Conservation (phyloP, 2,329 filamentous ascomycete genomes). For the Xylariaceae sp. region DNA sequence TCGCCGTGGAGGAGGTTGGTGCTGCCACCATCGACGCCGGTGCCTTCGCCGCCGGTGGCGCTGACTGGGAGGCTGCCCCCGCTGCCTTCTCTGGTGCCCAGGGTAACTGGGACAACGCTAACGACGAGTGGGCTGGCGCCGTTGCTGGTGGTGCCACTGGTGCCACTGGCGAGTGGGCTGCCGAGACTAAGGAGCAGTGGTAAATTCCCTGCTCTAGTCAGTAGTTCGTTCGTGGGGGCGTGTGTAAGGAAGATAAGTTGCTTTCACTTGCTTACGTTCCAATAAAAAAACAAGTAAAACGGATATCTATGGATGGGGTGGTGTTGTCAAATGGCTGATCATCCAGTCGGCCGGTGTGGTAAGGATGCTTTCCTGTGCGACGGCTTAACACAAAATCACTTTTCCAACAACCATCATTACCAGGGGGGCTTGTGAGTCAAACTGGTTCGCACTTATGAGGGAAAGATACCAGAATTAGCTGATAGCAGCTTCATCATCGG, state of each 20-base stretch:
- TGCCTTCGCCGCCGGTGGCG: slow-evolving; percentile 47
- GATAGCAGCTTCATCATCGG: slow-evolving; percentile 18
- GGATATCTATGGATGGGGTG: background rate
- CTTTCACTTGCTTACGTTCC: background rate
- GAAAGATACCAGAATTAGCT: slow-evolving; percentile 84
- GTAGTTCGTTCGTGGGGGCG: too few relatives aligned
- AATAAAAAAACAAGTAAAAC: background rate
- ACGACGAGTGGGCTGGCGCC: slow-evolving; percentile 55
- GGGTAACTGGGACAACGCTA: slow-evolving; percentile 50
- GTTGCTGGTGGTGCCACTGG: slow-evolving; percentile 58
- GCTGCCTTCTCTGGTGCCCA: slow-evolving; percentile 57
- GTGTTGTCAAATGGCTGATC: too few relatives aligned
- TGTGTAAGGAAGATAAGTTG: too few relatives aligned
- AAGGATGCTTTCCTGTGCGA: slow-evolving; percentile 6
- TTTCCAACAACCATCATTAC: too few relatives aligned
- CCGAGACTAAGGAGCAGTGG: slow-evolving; percentile 42
- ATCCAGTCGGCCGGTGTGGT: too few relatives aligned
- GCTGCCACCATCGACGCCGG: slow-evolving; percentile 71
- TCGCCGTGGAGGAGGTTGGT: slow-evolving; percentile 79
- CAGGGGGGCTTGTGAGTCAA: slow-evolving; percentile 36
- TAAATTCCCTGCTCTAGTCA: slow-evolving; percentile 18
- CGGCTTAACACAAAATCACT: slow-evolving; percentile 14
- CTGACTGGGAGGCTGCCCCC: slow-evolving; percentile 80
- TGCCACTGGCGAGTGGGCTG: slow-evolving; percentile 63
- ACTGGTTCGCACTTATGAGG: slow-evolving; percentile 88